Percentiles rank a stretch among this genome's conserved stretches.
Evolutionary conservation across 306 rosid species (phyloP).

Genomic region (Lathyrus sativus): DNA sequence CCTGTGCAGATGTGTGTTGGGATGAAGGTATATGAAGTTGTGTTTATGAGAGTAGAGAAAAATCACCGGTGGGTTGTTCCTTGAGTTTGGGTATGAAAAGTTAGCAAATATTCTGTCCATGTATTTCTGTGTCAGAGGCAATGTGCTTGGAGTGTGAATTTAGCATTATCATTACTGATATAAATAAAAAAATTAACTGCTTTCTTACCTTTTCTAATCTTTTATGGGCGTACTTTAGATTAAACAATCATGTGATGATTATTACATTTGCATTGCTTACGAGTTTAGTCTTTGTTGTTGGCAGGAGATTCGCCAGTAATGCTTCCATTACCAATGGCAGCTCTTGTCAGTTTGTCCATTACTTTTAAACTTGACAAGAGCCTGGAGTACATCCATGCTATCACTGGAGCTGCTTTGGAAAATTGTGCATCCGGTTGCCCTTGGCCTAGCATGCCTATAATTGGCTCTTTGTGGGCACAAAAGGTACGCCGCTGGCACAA

Average conservation of each 20-base stretch:
- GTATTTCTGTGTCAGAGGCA: background rate
- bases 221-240: slow-evolving; percentile 22
- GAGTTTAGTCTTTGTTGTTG: slow-evolving; percentile 34
- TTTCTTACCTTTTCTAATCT: slow-evolving; percentile 24
- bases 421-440: slow-evolving; percentile 71
- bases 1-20: background rate
- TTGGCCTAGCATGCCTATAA: slow-evolving; percentile 75
- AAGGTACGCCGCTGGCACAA: slow-evolving; percentile 84
- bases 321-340: slow-evolving; percentile 89
- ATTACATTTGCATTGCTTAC: slow-evolving; percentile 37
- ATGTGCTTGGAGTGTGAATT: slow-evolving; percentile 24
- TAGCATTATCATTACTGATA: slow-evolving; percentile 19
- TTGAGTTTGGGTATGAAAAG: background rate
- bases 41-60: background rate
- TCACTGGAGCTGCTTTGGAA: slow-evolving; percentile 76
- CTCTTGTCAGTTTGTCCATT: slow-evolving; percentile 80
- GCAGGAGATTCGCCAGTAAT: slow-evolving; percentile 54
- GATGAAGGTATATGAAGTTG: background rate
- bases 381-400: slow-evolving; percentile 63
- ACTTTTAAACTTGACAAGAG: slow-evolving; percentile 78
- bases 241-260: slow-evolving; percentile 27
- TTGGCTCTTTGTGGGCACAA: slow-evolving; percentile 81
- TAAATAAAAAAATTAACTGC: slow-evolving; percentile 15
- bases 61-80: background rate
- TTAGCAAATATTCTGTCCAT: background rate